Evolutionary conservation across 768 basidiomycete genomes (phyloP), one percentile per base, ranked within the genome.

Genomic region (Podaxis pistillaris): DNA sequence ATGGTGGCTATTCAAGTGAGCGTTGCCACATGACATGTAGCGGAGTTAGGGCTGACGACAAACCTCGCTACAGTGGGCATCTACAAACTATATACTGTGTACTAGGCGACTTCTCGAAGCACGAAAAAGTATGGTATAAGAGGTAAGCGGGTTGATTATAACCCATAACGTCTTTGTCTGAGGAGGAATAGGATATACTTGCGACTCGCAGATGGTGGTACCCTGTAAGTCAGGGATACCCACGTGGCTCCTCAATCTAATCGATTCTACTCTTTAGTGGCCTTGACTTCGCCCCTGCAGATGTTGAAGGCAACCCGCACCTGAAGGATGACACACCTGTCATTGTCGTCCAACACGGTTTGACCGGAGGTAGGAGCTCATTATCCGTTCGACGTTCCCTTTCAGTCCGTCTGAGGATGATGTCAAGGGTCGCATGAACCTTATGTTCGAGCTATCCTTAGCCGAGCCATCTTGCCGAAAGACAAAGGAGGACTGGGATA

Each of bases 401-500:
- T 13, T 8, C 22, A 28, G 9, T 38, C 22, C 26, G 44, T 46
- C 19, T 40, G 40, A 52, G 54, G 58, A 9, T 52, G 15, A 50
- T 17, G 56, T n/a, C 37, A 64, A 93, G 92, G 93, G 41, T 94
- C 92, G 19, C 86, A 96, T 71, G 96, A 96, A 79, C 81, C 88
- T 19, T 98, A 97, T 70, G 91, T 97, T 49, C 82, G 94, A 65
- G 87, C 91, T 30, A 82, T 97, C 51, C 78, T 98, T 3, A 83
- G 84, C 55, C 88, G 86, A 63, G 89, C 88, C 13, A 89, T 89
- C 71, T 80, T 81, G 30, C 82, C 91, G 28, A 81, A 87, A 6
- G 81, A 83, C 46, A 79, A 90, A 68, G 93, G 92, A n/a, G 96
- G 96, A 1, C 78, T 96, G 58, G 94, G 95, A 15, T 96, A 92